A percentile compares a stretch with the other conserved stretches of the same genome.
These are phyloP conservation scores for Vinca minor DNA, from an alignment of 257 asterid genomes.

Conservation along the genomic window DNA sequence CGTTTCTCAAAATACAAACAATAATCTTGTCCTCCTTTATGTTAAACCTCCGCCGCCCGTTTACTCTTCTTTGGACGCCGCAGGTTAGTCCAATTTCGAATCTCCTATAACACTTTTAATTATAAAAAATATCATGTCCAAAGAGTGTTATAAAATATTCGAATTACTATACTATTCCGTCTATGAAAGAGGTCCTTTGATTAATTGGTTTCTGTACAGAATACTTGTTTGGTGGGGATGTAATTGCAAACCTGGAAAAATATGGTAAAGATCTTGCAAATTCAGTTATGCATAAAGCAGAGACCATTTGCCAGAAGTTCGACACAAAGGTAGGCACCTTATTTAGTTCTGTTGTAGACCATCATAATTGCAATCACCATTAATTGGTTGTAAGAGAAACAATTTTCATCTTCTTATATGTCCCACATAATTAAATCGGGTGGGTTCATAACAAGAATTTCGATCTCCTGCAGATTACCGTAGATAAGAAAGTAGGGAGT, in stretches of 20 bases:
- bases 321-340: conserved; percentile 18
- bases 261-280: conserved; percentile 29
- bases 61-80: conserved; percentile 38
- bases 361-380: too few species aligned
- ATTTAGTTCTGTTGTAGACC: too few species aligned
- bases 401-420: too few species aligned
- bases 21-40: conserved; percentile 43
- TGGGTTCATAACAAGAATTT: too few species aligned
- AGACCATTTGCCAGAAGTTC: conserved; percentile 27
- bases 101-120: too few species aligned
- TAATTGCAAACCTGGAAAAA: conserved; percentile 29
- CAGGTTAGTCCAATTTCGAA: conserved; percentile 24
- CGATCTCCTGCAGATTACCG: conserved; percentile 45
- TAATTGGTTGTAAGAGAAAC: too few species aligned
- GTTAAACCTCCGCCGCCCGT: conserved; percentile 42
- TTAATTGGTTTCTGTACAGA: conserved; percentile 17
- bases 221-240: conserved; percentile 33
- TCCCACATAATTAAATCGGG: too few species aligned
- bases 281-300: conserved; percentile 53
- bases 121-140: too few species aligned
- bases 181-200: too few species aligned
- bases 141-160: too few species aligned
- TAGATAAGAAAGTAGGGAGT: conserved; percentile 48
- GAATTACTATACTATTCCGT: too few species aligned
- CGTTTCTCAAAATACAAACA: conserved; percentile 17